These are phyloP conservation scores for Haplosporangium gracile DNA, from an alignment of 192 early-diverging fungal genomes.

Conservation along the genomic window DNA sequence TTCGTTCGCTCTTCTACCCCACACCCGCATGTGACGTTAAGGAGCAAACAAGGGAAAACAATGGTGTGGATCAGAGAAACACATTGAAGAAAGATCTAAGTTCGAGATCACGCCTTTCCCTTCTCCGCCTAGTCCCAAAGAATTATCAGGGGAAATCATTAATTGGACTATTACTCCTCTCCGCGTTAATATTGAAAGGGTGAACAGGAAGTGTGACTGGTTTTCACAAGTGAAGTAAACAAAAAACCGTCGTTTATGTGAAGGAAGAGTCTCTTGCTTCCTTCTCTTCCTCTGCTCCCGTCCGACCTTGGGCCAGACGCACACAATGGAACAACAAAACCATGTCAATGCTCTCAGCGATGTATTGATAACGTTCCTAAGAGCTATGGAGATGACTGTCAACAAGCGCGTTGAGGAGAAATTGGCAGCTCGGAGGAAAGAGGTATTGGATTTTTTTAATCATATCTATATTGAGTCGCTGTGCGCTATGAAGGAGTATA, in stretches of 20 bases:
- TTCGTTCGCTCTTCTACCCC: neutral
- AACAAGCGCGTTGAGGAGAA: neutral
- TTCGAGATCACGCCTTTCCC: neutral
- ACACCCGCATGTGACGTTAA: neutral
- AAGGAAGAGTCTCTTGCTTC: too few species aligned
- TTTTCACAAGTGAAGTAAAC: too few species aligned
- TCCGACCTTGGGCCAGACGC: neutral
- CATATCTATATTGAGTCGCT: neutral
- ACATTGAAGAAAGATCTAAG: neutral
- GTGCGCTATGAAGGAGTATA: neutral
- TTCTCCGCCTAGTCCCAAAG: neutral
- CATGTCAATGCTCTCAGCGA: neutral
- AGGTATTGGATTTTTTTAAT: conserved; percentile 1
- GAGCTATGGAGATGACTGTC: neutral
- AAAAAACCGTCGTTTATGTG: too few species aligned
- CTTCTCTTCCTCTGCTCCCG: too few species aligned
- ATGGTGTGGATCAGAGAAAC: neutral
- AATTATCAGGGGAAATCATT: too few species aligned
- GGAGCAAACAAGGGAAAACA: neutral
- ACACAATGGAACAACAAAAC: neutral
- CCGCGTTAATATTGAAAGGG: too few species aligned
- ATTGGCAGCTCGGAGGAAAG: neutral
- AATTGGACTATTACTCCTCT: too few species aligned
- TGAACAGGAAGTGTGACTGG: too few species aligned
- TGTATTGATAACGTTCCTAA: neutral